phyloP scores from a whole-genome alignment of 139 green algal genomes.

The Yamagishiella unicocca region DNA sequence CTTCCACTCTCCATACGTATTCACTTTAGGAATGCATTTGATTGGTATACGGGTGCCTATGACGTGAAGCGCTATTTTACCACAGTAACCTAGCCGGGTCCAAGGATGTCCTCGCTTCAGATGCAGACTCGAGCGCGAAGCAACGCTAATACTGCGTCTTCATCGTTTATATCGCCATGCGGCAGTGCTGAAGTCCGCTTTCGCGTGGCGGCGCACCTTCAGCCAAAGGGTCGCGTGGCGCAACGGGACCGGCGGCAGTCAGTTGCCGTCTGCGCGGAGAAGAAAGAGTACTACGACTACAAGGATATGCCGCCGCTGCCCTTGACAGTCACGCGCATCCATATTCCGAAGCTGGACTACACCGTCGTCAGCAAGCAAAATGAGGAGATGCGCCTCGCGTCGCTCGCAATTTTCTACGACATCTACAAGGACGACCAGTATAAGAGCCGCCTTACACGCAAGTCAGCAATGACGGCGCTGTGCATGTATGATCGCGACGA shows the following conservation, averaged over 20 bases:
- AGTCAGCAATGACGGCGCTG: slow-evolving; percentile 66
- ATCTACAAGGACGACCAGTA: slow-evolving; percentile 78
- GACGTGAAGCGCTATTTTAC: too few relatives aligned
- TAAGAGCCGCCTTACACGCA: slow-evolving; percentile 54
- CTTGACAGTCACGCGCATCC: slow-evolving; percentile 61
- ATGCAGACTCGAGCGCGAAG: not conserved
- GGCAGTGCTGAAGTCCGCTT: not conserved
- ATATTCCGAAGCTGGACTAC: slow-evolving; percentile 65
- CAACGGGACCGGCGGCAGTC: not conserved
- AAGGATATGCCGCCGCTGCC: slow-evolving; percentile 73
- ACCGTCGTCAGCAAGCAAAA: slow-evolving; percentile 59
- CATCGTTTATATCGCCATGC: not conserved
- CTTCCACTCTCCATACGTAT: too few relatives aligned
- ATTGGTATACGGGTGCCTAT: too few relatives aligned
- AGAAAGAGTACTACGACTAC: slow-evolving; percentile 72
- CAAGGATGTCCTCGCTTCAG: not conserved
- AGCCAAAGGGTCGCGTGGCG: not conserved
- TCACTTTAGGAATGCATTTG: too few relatives aligned
- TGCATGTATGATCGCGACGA: slow-evolving; percentile 78
- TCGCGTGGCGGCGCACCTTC: not conserved
- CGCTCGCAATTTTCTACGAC: slow-evolving; percentile 74
- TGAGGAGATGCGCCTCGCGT: slow-evolving; percentile 56
- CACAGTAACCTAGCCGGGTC: too few relatives aligned
- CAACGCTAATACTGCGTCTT: not conserved
- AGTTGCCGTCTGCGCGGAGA: slow-evolving; percentile 16